Evolutionary conservation across 345 rosid species (phyloP).

Genomic region (Geranium rotundifolium): DNA sequence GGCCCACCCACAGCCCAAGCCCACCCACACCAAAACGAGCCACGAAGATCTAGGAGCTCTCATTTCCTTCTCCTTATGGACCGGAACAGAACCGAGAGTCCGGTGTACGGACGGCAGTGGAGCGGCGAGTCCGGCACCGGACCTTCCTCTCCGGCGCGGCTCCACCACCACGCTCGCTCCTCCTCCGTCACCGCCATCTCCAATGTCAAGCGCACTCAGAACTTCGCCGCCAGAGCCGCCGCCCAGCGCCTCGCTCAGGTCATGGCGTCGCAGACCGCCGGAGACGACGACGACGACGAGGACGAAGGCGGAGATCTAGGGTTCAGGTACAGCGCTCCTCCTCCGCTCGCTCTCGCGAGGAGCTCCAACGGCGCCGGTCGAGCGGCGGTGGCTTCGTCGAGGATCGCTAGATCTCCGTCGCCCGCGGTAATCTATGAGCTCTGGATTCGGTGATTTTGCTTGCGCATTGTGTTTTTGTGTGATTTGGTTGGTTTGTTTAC

Average conservation of each 20-base stretch:
- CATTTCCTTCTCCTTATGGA: slow-evolving; percentile 39
- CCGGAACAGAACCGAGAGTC: slow-evolving; percentile 59
- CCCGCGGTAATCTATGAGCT: slow-evolving; percentile 45
- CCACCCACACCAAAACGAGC: background rate
- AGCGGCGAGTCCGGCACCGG: slow-evolving; percentile 43
- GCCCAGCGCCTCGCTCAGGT: slow-evolving; percentile 98
- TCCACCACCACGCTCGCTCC: slow-evolving; percentile 51
- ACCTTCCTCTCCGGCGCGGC: slow-evolving; percentile 34
- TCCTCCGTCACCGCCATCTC: slow-evolving; percentile 59
- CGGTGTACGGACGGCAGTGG: slow-evolving; percentile 69
- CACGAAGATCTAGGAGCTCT: background rate
- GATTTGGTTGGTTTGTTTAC: background rate
- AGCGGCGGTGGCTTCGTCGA: slow-evolving; percentile 29
- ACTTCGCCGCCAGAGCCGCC: slow-evolving; percentile 92
- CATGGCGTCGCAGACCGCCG: slow-evolving; percentile 95
- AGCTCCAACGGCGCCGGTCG: slow-evolving; percentile 17
- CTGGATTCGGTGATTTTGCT: background rate
- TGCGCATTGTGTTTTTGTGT: background rate
- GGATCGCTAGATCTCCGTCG: slow-evolving; percentile 74
- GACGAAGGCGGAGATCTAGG: slow-evolving; percentile 44
- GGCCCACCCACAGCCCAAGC: background rate
- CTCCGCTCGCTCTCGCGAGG: slow-evolving; percentile 59
- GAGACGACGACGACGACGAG: slow-evolving; percentile 63
- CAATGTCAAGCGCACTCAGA: slow-evolving; percentile 74
- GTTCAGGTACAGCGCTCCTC: slow-evolving; percentile 80